Percentiles rank a stretch among this genome's conserved stretches.
Evolutionary conservation across 2,329 filamentous ascomycete genomes (phyloP).

Genomic region (Colletotrichum sp.): DNA sequence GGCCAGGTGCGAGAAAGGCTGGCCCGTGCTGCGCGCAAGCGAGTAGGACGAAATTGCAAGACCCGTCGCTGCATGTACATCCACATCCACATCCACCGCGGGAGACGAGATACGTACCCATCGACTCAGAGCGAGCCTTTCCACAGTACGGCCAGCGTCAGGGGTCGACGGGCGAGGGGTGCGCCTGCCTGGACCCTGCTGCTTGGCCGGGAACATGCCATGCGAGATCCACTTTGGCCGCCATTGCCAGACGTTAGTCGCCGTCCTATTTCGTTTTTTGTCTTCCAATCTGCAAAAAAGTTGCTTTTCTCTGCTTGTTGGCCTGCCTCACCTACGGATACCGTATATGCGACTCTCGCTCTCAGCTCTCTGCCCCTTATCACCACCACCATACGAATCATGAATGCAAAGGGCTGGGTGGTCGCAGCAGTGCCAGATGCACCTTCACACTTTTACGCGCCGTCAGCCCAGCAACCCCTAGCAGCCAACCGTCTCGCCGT

Average conservation of each 20-base stretch:
- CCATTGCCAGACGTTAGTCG: conserved; percentile 17
- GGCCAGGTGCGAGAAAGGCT: not conserved
- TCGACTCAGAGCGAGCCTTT: conserved; percentile 9
- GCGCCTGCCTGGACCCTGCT: conserved; percentile 12
- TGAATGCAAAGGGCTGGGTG: not conserved
- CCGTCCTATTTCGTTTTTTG: not conserved
- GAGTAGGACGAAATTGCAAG: conserved; percentile 22
- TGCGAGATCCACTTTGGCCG: not conserved
- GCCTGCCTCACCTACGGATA: not conserved
- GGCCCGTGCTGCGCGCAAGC: conserved; percentile 17
- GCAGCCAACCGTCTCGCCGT: not conserved
- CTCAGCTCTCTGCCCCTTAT: not conserved
- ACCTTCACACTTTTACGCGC: not conserved
- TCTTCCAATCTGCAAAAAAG: not conserved
- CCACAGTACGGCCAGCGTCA: conserved; percentile 6
- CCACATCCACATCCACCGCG: not conserved
- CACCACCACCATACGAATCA: not conserved
- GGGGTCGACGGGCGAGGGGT: not conserved
- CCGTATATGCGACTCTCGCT: not conserved
- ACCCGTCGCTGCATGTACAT: conserved; percentile 12
- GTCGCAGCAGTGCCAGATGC: not conserved
- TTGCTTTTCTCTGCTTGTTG: not conserved
- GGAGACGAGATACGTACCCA: not conserved
- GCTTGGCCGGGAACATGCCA: conserved; percentile 15
- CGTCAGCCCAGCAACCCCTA: not conserved